A percentile compares a stretch with the other conserved stretches of the same genome.
Evolutionary conservation across 257 asterid species (phyloP).

Genomic region (Nyctanthes arbortristis): DNA sequence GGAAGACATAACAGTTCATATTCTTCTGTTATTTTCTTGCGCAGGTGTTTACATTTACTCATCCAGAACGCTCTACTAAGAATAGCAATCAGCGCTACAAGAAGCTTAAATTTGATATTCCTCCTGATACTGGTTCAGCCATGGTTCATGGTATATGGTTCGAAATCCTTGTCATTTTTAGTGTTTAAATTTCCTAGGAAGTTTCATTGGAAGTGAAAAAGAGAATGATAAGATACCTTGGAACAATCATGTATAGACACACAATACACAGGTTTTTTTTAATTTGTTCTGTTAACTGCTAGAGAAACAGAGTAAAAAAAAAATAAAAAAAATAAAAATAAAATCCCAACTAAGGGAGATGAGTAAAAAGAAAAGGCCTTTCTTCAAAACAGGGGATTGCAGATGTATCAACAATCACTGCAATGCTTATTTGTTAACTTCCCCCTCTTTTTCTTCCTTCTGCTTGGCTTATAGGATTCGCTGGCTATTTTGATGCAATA

Average conservation of each 20-base stretch:
- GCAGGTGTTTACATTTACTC: slow-evolving; percentile 86
- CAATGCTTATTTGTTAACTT: slow-evolving; percentile 5
- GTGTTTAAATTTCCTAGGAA: not conserved
- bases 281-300: not conserved
- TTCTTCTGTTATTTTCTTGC: slow-evolving; percentile 27
- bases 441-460: too few relatives aligned
- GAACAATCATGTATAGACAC: not conserved
- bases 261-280: too few relatives aligned
- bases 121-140: slow-evolving; percentile 81
- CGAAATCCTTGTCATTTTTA: slow-evolving; percentile 1
- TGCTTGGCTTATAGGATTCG: slow-evolving; percentile 60
- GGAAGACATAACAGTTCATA: slow-evolving; percentile 19
- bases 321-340: not conserved
- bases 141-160: slow-evolving; percentile 77
- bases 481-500: slow-evolving; percentile 92
- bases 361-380: not conserved
- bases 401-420: not conserved
- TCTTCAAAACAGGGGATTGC: not conserved
- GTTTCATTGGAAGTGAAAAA: not conserved
- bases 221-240: not conserved
- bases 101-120: slow-evolving; percentile 71
- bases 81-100: slow-evolving; percentile 69
- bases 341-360: too few relatives aligned
- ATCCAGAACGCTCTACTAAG: slow-evolving; percentile 66
- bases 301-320: not conserved